Conservation (phyloP, 164 flowering plant genomes). For the Sextonia rubra region DNA sequence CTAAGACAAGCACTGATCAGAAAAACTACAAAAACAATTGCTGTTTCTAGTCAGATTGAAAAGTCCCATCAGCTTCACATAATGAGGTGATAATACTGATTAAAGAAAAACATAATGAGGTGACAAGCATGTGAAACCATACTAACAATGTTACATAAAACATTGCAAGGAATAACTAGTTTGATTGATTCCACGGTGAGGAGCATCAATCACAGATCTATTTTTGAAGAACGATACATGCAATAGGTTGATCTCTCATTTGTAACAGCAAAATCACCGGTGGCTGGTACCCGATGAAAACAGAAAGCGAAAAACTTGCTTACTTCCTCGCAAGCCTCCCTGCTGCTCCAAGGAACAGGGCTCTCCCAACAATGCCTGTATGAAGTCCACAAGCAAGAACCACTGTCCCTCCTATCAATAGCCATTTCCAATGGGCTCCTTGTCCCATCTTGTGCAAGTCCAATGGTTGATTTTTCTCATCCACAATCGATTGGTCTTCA, state of each 20-base stretch:
- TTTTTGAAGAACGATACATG: background rate
- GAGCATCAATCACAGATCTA: background rate
- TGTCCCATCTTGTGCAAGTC: slow-evolving; percentile 16
- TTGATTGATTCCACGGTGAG: background rate
- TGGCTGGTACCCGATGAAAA: background rate
- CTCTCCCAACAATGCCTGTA: slow-evolving; percentile 60
- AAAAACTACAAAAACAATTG: background rate
- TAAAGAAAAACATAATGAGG: background rate
- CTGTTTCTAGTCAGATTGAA: background rate
- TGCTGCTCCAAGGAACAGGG: slow-evolving; percentile 70
- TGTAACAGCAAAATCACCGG: background rate
- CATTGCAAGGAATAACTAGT: background rate
- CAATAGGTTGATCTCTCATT: background rate
- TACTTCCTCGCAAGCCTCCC: slow-evolving; percentile 49
- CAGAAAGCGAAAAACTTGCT: background rate
- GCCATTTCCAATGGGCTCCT: slow-evolving; percentile 74
- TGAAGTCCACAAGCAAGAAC: slow-evolving; percentile 76
- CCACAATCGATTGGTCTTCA: slow-evolving; percentile 26
- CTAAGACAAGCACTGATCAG: background rate
- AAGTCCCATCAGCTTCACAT: background rate
- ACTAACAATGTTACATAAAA: background rate
- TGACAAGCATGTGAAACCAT: background rate
- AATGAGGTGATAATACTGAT: background rate
- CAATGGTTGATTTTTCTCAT: slow-evolving; percentile 21
- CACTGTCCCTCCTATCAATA: slow-evolving; percentile 67